Evolutionary conservation across 148 eudicot genomes (phyloP).

Genomic region (Arbutus unedo): DNA sequence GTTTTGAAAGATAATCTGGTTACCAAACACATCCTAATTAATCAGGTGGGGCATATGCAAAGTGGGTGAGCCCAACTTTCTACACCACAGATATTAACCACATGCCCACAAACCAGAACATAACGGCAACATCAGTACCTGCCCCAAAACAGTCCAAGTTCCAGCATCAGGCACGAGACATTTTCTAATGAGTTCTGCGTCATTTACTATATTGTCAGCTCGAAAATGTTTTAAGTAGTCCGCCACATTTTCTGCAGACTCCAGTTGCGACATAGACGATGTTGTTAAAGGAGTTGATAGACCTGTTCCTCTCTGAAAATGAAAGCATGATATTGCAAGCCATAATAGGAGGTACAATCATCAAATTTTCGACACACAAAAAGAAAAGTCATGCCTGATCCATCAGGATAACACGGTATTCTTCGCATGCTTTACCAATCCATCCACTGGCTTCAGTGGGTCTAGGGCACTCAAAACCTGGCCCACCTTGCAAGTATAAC

Average conservation of each 20-base stretch:
- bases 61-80: background rate
- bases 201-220: conserved; percentile 85
- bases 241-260: conserved; percentile 59
- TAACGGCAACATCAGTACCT: conserved; percentile 36
- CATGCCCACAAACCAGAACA: background rate
- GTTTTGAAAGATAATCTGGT: background rate
- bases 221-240: conserved; percentile 79
- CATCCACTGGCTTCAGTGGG: conserved; percentile 88
- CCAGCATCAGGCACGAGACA: conserved; percentile 72
- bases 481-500: conserved; percentile 91
- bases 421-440: conserved; percentile 88
- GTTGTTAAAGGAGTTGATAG: conserved; percentile 78
- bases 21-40: no score
- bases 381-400: conserved; percentile 66
- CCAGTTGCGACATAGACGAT: conserved; percentile 82
- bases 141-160: conserved; percentile 91
- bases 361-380: conserved; percentile 1
- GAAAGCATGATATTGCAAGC: conserved; percentile 24
- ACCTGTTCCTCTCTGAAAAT: conserved; percentile 92
- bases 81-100: background rate
- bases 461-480: conserved; percentile 88
- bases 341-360: conserved; percentile 13
- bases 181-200: conserved; percentile 84
- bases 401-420: conserved; percentile 68
- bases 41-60: background rate